A percentile compares a stretch with the other conserved stretches of the same genome.
Evolutionary conservation across 2,329 filamentous ascomycete species (phyloP).

Genomic region (Penicillium sp.): DNA sequence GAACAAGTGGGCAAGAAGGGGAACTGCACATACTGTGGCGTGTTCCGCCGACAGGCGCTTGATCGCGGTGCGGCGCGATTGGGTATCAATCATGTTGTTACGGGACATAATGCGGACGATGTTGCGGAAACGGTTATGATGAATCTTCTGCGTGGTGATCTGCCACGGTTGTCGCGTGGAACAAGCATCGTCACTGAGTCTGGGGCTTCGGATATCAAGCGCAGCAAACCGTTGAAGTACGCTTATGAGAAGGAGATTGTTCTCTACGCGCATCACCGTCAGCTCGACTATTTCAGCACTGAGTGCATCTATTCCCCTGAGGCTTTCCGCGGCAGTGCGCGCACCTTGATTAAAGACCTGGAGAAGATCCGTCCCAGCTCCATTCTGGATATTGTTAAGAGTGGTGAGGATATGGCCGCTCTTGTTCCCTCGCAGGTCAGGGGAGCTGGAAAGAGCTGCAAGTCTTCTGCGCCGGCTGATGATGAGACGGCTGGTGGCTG

Average conservation of each 20-base stretch:
- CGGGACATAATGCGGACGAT: conserved; percentile 96
- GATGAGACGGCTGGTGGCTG: conserved; percentile 66
- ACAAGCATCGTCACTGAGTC: conserved; percentile 86
- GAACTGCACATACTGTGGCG: conserved; percentile 98
- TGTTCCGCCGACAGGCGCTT: conserved; percentile 90
- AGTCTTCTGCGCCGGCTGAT: conserved; percentile 45
- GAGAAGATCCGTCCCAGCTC: conserved; percentile 91
- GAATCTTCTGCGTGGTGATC: conserved; percentile 89
- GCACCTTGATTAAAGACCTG: conserved; percentile 90
- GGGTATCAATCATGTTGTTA: conserved; percentile 89
- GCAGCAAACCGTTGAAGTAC: conserved; percentile 96
- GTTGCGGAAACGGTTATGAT: conserved; percentile 97
- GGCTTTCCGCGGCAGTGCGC: conserved; percentile 89
- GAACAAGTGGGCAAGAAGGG: conserved; percentile 95
- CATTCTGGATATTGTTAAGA: conserved; percentile 90
- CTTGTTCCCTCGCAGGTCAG: conserved; percentile 67
- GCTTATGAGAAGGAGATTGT: conserved; percentile 99
- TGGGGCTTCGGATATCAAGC: conserved; percentile 80
- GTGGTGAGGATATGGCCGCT: conserved; percentile 92
- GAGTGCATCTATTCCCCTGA: conserved; percentile 99
- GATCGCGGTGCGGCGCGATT: conserved; percentile 88
- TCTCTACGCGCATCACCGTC: conserved; percentile 94
- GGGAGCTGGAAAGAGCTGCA: conserved; percentile 29
- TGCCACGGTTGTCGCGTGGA: conserved; percentile 81
- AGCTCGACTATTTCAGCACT: conserved; percentile 95